Percentiles rank a stretch among this genome's conserved stretches.
These are phyloP conservation scores for Vigna mungo DNA, from an alignment of 306 rosid species.

Conservation along the genomic window DNA sequence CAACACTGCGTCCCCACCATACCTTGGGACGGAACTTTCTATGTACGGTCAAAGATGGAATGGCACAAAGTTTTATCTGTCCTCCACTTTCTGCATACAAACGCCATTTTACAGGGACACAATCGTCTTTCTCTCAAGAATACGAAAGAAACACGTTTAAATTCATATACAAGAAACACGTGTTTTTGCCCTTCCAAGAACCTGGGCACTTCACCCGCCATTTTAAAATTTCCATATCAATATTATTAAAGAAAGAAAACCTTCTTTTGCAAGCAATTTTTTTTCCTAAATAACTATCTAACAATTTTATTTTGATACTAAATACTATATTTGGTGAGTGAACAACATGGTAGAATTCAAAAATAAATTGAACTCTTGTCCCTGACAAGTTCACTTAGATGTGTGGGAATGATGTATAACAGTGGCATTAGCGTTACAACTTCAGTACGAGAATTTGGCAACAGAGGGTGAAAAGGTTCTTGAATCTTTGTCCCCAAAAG, in stretches of 20 bases:
- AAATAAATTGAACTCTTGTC: too few species aligned
- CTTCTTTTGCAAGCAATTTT: too few species aligned
- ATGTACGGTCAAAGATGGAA: background rate
- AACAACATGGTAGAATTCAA: too few species aligned
- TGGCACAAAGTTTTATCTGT: background rate
- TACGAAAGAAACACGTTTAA: background rate
- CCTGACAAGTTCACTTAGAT: too few species aligned
- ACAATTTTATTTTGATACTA: too few species aligned
- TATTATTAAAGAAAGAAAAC: background rate
- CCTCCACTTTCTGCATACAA: background rate
- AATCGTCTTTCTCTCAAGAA: background rate
- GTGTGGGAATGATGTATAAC: too few species aligned
- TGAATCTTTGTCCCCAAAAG: background rate
- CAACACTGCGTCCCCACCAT: background rate
- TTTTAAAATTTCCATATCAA: background rate
- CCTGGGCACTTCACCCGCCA: background rate
- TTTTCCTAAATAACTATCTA: too few species aligned
- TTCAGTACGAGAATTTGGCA: too few species aligned
- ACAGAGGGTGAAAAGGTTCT: background rate
- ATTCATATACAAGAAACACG: background rate
- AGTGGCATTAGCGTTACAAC: too few species aligned
- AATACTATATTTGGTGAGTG: too few species aligned
- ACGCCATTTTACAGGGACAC: background rate
- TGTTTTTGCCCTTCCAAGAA: background rate
- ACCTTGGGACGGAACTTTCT: background rate